phyloP scores from a whole-genome alignment of 805 yeast genomes.

The Blastobotrys chiropterorum region DNA sequence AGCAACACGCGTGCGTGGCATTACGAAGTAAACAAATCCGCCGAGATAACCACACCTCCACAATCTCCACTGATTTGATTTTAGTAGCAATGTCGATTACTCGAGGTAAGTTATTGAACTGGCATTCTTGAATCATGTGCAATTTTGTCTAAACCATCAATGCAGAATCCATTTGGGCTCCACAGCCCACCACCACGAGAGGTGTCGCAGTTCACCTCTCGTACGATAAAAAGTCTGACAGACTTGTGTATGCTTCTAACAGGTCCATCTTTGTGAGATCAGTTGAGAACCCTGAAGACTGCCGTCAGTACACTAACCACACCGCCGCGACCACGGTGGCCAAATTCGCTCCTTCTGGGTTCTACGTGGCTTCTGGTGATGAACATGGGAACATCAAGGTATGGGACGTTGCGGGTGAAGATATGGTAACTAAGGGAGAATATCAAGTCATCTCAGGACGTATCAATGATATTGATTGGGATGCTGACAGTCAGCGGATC shows the following conservation, averaged over 20 bases:
- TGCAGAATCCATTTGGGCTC: slow-evolving; percentile 45
- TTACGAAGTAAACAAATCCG: no score
- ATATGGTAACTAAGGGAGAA: slow-evolving; percentile 65
- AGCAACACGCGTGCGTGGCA: no score
- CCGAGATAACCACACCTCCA: no score
- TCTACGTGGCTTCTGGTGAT: slow-evolving; percentile 87
- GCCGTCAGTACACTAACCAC: slow-evolving; percentile 72
- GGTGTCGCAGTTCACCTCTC: slow-evolving; percentile 68
- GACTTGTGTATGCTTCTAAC: slow-evolving; percentile 78
- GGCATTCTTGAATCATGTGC: not conserved
- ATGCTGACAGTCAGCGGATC: slow-evolving; percentile 74
- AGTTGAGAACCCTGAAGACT: slow-evolving; percentile 44
- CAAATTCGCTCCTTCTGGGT: slow-evolving; percentile 82
- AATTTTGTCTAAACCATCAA: not conserved
- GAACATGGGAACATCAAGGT: slow-evolving; percentile 82
- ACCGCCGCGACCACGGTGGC: slow-evolving; percentile 71
- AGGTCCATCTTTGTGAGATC: slow-evolving; percentile 71
- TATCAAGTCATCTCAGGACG: slow-evolving; percentile 74
- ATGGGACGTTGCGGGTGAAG: slow-evolving; percentile 65
- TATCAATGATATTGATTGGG: slow-evolving; percentile 85
- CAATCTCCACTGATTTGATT: not conserved
- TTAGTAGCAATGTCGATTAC: slow-evolving; percentile 1
- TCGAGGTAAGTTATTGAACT: no score
- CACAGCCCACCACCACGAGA: slow-evolving; percentile 73
- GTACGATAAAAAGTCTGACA: slow-evolving; percentile 60